phyloP scores from a whole-genome alignment of 2,329 filamentous ascomycete species.

The Leptographium procerum region DNA sequence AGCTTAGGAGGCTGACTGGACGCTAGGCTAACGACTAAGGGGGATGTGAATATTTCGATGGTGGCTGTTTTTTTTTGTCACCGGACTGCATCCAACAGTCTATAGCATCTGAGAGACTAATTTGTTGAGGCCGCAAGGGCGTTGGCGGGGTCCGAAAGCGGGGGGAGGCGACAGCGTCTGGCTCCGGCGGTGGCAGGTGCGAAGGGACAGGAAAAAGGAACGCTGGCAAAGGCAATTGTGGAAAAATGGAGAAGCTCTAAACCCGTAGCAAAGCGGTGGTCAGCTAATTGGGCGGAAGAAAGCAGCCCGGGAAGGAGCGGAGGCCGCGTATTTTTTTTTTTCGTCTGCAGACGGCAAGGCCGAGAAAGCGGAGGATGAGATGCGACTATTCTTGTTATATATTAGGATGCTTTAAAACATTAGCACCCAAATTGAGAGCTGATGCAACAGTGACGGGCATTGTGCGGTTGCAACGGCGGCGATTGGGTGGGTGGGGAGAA shows the following conservation, averaged over 20 bases:
- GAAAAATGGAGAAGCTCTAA: background rate
- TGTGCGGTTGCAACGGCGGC: background rate
- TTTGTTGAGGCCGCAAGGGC: background rate
- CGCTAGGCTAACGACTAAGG: background rate
- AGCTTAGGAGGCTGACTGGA: background rate
- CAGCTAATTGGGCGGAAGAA: background rate
- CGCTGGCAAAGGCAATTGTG: background rate
- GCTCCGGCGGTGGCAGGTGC: background rate
- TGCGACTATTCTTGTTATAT: background rate
- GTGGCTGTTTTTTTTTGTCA: background rate
- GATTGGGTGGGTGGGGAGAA: background rate
- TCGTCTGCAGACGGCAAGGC: background rate
- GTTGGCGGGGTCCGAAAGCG: constrained; percentile 2
- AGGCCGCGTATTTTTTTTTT: background rate
- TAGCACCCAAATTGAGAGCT: background rate
- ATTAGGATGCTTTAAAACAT: background rate
- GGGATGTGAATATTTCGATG: background rate
- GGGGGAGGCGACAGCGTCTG: background rate
- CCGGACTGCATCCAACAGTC: background rate
- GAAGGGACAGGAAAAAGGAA: background rate
- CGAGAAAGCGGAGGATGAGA: background rate
- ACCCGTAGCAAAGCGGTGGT: background rate
- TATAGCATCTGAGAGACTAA: background rate
- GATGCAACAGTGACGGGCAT: background rate
- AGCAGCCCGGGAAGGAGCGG: background rate